Conservation (phyloP, 768 basidiomycete species). For the Zangia roseola region DNA sequence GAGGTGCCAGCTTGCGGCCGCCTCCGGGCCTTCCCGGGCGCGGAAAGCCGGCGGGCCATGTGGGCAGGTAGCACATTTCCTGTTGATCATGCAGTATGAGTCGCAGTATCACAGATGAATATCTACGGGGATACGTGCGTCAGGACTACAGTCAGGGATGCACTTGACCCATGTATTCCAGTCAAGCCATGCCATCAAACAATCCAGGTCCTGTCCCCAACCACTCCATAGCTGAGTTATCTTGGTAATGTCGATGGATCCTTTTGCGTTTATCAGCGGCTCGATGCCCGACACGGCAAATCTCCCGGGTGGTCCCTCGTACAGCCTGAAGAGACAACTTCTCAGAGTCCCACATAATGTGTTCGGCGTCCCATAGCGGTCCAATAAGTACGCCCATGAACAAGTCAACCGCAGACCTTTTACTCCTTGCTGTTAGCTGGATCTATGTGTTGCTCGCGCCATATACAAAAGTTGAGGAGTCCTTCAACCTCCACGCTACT, state of each 20-base stretch:
- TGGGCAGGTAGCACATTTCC: slow-evolving; percentile 20
- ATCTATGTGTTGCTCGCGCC: slow-evolving; percentile 76
- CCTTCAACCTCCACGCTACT: slow-evolving; percentile 89
- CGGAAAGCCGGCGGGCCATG: slow-evolving; percentile 9
- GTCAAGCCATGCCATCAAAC: slow-evolving; percentile 49
- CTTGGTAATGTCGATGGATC: neutral
- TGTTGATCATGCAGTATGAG: neutral
- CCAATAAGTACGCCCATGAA: slow-evolving; percentile 9
- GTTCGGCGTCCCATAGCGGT: no score
- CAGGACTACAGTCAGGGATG: slow-evolving; percentile 41
- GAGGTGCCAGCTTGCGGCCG: neutral
- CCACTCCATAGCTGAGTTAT: slow-evolving; percentile 8
- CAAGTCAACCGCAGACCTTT: slow-evolving; percentile 43
- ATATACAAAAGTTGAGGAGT: slow-evolving; percentile 96
- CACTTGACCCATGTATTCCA: slow-evolving; percentile 54
- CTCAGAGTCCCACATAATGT: slow-evolving; percentile 30
- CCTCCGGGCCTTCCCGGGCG: neutral
- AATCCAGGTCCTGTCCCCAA: slow-evolving; percentile 37
- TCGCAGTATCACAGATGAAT: neutral
- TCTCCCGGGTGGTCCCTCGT: slow-evolving; percentile 40
- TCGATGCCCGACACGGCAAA: slow-evolving; percentile 40
- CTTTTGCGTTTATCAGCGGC: neutral
- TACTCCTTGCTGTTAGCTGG: slow-evolving; percentile 54
- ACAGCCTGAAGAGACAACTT: slow-evolving; percentile 24
- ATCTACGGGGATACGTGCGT: slow-evolving; percentile 33